Base-by-base conservation (phyloP, 148 eudicot genomes). In the Tetragonia tetragonoides region DNA sequence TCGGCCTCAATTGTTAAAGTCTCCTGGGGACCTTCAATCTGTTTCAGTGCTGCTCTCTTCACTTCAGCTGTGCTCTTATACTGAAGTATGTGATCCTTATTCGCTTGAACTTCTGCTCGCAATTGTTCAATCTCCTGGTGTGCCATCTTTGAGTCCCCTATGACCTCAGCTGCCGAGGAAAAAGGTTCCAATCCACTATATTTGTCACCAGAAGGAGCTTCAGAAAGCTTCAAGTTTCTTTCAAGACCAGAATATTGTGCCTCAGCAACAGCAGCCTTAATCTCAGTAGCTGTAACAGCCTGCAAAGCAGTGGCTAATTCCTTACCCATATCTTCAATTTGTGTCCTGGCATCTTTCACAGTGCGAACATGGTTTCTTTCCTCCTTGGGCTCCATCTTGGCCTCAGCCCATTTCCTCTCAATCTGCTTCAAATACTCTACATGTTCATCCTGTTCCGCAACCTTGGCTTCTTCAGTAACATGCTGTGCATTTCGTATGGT, bases 391-490 rank as follows among this genome's bases (percentile, higher is more conserved):
- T 93, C 94, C 67, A 85, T 91, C 87, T 91, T 93, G 66, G 92
- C 97, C 86, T 93, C 97, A 70, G 94, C 94, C 97, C 96, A 93
- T 78, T 95, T 94, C 78, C 84, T 88, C 93, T 95, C 97, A 79
- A 93, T 87, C 78, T 83, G 79, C 79, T 86, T 89, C n/a, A 87
- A 41, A 76, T 95, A 82, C 70, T 90, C 92, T 74, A 93, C 97
- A 84, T 84, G 91, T 78, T 91, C 93, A 86, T 76, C 84, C 85
- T 85, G 89, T 84, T 93, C 97, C 24, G 84, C 82, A 81, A 85
- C 85, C 87, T 91, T 90, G 76, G 92, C 90, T 84, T 95, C 97
- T 91, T 90, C 97, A 57, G 88, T 92, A 75, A 86, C 92, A 86
- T 90, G 89, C 69, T 91, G 91, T 23, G 97, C 77, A 81, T 87